These are phyloP conservation scores for Niveomyces coronatus DNA, from an alignment of 2,329 filamentous ascomycete species.

Conservation along the genomic window DNA sequence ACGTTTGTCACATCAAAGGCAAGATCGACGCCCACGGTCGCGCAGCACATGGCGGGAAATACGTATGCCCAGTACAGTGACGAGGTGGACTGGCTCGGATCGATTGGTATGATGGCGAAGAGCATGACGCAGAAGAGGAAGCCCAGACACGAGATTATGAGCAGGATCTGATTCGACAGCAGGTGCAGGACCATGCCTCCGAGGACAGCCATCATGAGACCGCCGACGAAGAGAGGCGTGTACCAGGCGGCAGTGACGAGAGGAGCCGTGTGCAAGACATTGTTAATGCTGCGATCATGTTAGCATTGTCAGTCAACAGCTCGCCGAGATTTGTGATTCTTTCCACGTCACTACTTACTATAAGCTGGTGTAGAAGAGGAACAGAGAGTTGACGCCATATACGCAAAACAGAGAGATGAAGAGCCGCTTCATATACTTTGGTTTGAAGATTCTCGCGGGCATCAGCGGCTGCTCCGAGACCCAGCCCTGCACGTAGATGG, in stretches of 20 bases:
- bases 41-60: slow-evolving; percentile 45
- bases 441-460: slow-evolving; percentile 50
- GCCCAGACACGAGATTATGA: slow-evolving; percentile 16
- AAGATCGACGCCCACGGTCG: slow-evolving; percentile 51
- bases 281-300: slow-evolving; percentile 3
- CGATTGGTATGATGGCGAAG: slow-evolving; percentile 6
- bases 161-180: slow-evolving; percentile 6
- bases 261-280: slow-evolving; percentile 2
- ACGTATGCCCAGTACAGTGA: slow-evolving; percentile 45
- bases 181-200: slow-evolving; percentile 9
- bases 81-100: slow-evolving; percentile 4
- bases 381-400: slow-evolving; percentile 50
- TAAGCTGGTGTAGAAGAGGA: slow-evolving; percentile 48
- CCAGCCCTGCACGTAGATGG: slow-evolving; percentile 54
- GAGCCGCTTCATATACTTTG: slow-evolving; percentile 46
- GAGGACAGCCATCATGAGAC: slow-evolving; percentile 4
- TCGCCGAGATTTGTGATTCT: too few relatives aligned
- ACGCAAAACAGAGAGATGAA: slow-evolving; percentile 41
- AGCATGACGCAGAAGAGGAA: slow-evolving; percentile 25
- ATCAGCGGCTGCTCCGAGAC: slow-evolving; percentile 50
- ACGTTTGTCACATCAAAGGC: slow-evolving; percentile 52
- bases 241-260: slow-evolving; percentile 8
- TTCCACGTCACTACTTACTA: slow-evolving; percentile 45
- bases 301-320: neutral
- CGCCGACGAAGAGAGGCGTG: slow-evolving; percentile 5